Percentiles rank a stretch among this genome's conserved stretches.
Conservation (phyloP, 2,329 filamentous ascomycete species). For the Colletotrichum sp. region DNA sequence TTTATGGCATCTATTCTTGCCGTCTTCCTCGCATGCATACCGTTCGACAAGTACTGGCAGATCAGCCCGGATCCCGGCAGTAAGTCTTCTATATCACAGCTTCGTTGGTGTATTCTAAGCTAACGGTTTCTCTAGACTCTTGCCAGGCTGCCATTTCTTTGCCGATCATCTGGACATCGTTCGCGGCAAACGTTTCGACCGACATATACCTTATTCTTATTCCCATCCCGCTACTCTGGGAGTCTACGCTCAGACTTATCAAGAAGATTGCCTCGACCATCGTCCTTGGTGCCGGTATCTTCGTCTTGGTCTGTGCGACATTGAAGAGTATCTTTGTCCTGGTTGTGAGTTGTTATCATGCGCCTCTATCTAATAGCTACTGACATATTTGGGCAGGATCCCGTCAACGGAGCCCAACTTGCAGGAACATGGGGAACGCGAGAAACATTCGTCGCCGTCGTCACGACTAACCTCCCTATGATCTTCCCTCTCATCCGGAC, state of each 20-base stretch:
- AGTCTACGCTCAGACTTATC: constrained; percentile 35
- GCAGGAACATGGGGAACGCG: constrained; percentile 48
- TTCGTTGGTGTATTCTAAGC: neutral
- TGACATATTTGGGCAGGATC: constrained; percentile 32
- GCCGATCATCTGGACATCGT: constrained; percentile 56
- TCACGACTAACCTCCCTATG: constrained; percentile 49
- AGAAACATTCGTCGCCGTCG: constrained; percentile 48
- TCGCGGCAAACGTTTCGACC: constrained; percentile 57
- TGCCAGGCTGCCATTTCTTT: constrained; percentile 57
- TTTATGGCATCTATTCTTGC: constrained; percentile 55
- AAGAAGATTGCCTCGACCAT: constrained; percentile 43
- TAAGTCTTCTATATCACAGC: constrained; percentile 31
- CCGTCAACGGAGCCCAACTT: constrained; percentile 42
- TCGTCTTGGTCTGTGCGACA: constrained; percentile 41
- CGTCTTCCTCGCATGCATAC: constrained; percentile 57
- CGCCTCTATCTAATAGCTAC: neutral
- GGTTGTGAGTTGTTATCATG: constrained; percentile 27
- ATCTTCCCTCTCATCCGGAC: constrained; percentile 49
- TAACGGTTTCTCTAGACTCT: constrained; percentile 34
- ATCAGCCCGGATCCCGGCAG: constrained; percentile 63
- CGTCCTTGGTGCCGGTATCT: constrained; percentile 43
- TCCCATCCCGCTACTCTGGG: constrained; percentile 57
- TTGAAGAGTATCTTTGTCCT: constrained; percentile 42
- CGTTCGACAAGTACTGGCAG: constrained; percentile 62
- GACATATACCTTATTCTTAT: constrained; percentile 65